phyloP scores from a whole-genome alignment of 371 early-diverging fungal genomes.

The Paraphysoderma sedebokerense region DNA sequence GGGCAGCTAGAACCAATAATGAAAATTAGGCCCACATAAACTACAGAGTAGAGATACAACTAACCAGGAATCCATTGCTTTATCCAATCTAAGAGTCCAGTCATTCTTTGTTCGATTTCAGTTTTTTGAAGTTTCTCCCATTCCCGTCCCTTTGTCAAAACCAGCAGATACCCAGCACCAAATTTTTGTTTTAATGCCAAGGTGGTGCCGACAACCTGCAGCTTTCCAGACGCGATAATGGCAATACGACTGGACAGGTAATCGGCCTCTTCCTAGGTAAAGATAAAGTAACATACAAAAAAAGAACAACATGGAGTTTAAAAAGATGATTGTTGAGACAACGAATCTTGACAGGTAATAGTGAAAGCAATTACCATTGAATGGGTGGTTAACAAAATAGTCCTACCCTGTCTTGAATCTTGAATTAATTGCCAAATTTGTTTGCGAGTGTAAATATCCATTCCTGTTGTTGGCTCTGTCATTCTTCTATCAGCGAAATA shows the following conservation, averaged over 20 bases:
- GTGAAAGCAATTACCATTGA: constrained; percentile 24
- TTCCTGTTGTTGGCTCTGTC: constrained; percentile 41
- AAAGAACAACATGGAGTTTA: constrained; percentile 12
- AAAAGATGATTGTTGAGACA: constrained; percentile 6
- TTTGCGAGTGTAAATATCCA: constrained; percentile 46
- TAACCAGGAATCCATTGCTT: too few relatives aligned
- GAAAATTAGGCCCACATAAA: too few relatives aligned
- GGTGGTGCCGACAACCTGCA: constrained; percentile 23
- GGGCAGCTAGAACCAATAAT: too few relatives aligned
- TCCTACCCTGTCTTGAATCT: constrained; percentile 25
- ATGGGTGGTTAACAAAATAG: constrained; percentile 48
- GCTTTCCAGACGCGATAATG: constrained; percentile 38
- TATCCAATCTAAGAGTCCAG: too few relatives aligned
- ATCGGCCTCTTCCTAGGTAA: constrained; percentile 57
- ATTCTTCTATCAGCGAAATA: background rate
- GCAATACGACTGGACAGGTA: constrained; percentile 42
- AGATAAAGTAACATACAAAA: too few relatives aligned
- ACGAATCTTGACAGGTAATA: background rate
- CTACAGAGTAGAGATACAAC: too few relatives aligned
- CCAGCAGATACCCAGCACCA: constrained; percentile 18
- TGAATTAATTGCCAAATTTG: constrained; percentile 49
- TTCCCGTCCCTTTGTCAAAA: constrained; percentile 17
- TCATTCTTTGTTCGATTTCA: too few relatives aligned
- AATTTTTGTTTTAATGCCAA: constrained; percentile 20
- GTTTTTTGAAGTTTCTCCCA: too few relatives aligned